Base-by-base conservation (phyloP, 306 rosid species). In the Rubus parviflorus region DNA sequence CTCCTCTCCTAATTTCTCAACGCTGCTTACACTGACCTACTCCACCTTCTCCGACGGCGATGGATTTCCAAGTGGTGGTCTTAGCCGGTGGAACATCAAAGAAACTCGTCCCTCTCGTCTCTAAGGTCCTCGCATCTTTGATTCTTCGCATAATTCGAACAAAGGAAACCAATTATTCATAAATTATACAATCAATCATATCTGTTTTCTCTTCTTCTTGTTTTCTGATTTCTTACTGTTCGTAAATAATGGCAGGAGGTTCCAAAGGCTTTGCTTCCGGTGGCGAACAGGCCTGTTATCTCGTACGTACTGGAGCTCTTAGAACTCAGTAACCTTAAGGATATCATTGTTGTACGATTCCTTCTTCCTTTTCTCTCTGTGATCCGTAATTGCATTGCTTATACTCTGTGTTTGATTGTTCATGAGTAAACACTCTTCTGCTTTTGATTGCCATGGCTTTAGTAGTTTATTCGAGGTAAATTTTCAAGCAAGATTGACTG, bases 11-110 rank as follows among this genome's bases (percentile, higher is more conserved):
- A 30, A 30, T 30, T 30, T 30, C 35, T 30, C 35, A 30, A 30
- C 35, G 35, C 35, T 30, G 35, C 35, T 30, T 30, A 30, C 35
- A 30, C 35, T 30, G 35, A 30, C 35, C 35, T 30, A 30, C 35
- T 30, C 35, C 35, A 30, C 35, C 35, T 30, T 30, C 66, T 60
- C 67, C 22, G 10, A 40, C 53, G 58, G 45, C 74, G 48, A 91
- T 95, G 99, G 97, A 95, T 87, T 95, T 92, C 73, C 97, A 95
- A 75, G 99, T 95, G 75, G 97, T 95, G 45, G 91, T 95, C 77
- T 88, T 95, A 60, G 97, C 97, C 77, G 99, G 97, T 43, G 99
- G 97, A 75, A 73, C 83, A 81, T 86, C 98, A 15, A 96, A 87
- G 85, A 89, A 91, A 1, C 99, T 96, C 77, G 84, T 84, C 67